Base-by-base conservation (phyloP, 768 basidiomycete genomes). In the Mycena rebaudengoi region DNA sequence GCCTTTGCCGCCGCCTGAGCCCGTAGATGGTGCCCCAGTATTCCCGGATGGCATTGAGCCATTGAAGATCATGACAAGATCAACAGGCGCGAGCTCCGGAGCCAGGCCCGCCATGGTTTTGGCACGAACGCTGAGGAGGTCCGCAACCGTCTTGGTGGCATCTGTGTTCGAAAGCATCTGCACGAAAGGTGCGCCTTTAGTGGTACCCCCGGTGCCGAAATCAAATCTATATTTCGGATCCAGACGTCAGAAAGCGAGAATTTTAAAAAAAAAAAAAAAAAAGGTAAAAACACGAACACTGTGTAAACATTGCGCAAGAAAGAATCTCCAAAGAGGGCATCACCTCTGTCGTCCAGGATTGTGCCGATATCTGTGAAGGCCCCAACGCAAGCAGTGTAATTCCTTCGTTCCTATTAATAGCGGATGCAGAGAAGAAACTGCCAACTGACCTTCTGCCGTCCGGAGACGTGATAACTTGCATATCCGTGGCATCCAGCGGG, bases 41-140 rank as follows among this genome's bases (percentile, higher is more conserved):
- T 48, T 40, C 5, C 53, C 53, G 8, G 61, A n/a, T 21, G 43
- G 11, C 52, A 59, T 51, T 7, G 61, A 30, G 0, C 60, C 61
- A 13, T 67, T 67, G 65, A 67, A 68, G 49, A 64, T 68, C 14
- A 50, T 60, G 7, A 64, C 62, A 4, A 68, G 45, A 7, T 68
- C 62, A 21, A 60, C 1, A 8, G 62, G 45, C 2, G 49, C 25
- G 30, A 68, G 32, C 52, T 64, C 62, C 4, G 66, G 66, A 0
- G 66, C 52, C 66, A 68, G 60, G 32, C 52, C 43, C 14, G 49
- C 48, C 62, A 68, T 60, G 13, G 59, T 30, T 7, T 33, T 26
- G 2, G 35, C 18, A 2, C 66, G 58, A 26, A 64, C 66, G 26
- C 25, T 39, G 32, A 57, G 21, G 21, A 51, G 35, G 25, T 64